Percentiles rank a stretch among this genome's conserved stretches.
These are phyloP conservation scores for Passiflora organensis DNA, from an alignment of 345 rosid genomes.

Conservation along the genomic window DNA sequence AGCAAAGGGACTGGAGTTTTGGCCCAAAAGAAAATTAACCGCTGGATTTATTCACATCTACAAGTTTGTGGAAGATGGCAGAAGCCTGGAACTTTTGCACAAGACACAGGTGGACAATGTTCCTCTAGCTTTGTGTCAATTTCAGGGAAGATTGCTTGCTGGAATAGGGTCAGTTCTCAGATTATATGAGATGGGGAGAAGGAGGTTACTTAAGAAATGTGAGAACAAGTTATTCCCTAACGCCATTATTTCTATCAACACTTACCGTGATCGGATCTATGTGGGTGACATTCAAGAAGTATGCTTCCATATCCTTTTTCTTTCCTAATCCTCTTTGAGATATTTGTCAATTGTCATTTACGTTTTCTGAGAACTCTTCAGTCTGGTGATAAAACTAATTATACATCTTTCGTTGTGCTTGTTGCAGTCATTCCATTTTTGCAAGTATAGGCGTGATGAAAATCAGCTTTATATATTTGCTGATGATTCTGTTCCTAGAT, in stretches of 20 bases:
- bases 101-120: constrained; percentile 95
- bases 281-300: constrained; percentile 98
- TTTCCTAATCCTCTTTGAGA: too few relatives aligned
- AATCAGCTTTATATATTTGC: constrained; percentile 94
- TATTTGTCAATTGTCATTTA: neutral
- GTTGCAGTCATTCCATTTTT: constrained; percentile 92
- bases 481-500: constrained; percentile 91
- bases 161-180: constrained; percentile 88
- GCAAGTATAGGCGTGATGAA: constrained; percentile 98
- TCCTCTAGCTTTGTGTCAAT: constrained; percentile 87
- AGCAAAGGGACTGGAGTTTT: constrained; percentile 85
- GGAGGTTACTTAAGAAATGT: constrained; percentile 85
- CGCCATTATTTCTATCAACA: constrained; percentile 65
- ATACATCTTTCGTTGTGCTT: constrained; percentile 1
- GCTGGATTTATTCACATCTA: constrained; percentile 88
- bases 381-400: neutral
- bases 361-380: neutral
- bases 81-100: constrained; percentile 77
- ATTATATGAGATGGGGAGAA: constrained; percentile 89
- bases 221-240: constrained; percentile 94
- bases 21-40: constrained; percentile 59
- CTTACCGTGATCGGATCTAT: constrained; percentile 91
- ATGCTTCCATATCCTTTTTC: constrained; percentile 7
- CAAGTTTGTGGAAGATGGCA: constrained; percentile 89
- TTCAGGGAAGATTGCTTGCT: constrained; percentile 91